phyloP scores from a whole-genome alignment of 1,139 yeast species.

The Hansenula lynferdii region DNA sequence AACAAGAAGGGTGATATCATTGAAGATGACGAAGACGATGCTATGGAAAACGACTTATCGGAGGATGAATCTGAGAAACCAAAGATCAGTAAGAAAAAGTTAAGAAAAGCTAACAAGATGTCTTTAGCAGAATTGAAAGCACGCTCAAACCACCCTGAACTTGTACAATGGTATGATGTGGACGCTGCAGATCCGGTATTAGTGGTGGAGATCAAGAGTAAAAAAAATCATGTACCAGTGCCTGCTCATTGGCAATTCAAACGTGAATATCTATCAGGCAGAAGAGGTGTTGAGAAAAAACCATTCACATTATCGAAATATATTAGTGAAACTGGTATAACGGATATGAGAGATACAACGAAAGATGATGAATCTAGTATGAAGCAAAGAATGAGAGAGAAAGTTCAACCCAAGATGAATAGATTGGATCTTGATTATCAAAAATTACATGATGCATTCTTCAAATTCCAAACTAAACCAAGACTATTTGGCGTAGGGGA shows the following conservation, averaged over 20 bases:
- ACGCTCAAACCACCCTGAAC: slow-evolving; percentile 54
- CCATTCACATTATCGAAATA: slow-evolving; percentile 78
- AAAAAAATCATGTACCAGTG: slow-evolving; percentile 66
- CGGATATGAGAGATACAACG: slow-evolving; percentile 70
- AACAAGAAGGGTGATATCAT: slow-evolving; percentile 30
- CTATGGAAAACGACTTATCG: slow-evolving; percentile 18
- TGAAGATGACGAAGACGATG: slow-evolving; percentile 30
- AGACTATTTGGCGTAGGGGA: slow-evolving; percentile 67
- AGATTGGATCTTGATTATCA: slow-evolving; percentile 82
- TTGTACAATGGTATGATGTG: slow-evolving; percentile 83
- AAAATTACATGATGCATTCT: slow-evolving; percentile 81
- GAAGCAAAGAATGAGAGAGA: slow-evolving; percentile 73
- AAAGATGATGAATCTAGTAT: slow-evolving; percentile 49
- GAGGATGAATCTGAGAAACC: slow-evolving; percentile 17
- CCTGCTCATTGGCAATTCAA: slow-evolving; percentile 86
- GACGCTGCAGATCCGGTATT: slow-evolving; percentile 79
- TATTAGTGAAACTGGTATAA: slow-evolving; percentile 80
- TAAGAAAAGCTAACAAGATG: slow-evolving; percentile 47
- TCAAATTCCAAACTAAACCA: slow-evolving; percentile 76
- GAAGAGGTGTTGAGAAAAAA: slow-evolving; percentile 64
- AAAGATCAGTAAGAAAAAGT: slow-evolving; percentile 36
- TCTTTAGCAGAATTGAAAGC: slow-evolving; percentile 69
- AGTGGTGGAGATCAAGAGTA: slow-evolving; percentile 58
- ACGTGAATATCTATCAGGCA: slow-evolving; percentile 70
- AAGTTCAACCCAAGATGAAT: slow-evolving; percentile 90